Evolutionary conservation across 176 grass and related monocot genomes (phyloP).

Genomic region (Triticum urartu): DNA sequence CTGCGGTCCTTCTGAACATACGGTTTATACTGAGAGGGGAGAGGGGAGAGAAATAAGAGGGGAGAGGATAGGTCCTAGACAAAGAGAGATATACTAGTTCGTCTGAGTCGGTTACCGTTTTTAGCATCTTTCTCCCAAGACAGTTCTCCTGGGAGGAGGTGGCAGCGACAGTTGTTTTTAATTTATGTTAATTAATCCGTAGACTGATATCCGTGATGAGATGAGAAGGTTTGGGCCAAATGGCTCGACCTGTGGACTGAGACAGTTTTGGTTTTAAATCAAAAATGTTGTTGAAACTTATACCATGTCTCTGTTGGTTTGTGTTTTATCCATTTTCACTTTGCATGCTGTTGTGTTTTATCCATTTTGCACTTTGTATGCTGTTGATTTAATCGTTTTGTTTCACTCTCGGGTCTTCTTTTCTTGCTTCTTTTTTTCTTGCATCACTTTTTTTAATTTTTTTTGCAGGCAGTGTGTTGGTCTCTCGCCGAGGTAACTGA

Average conservation of each 20-base stretch:
- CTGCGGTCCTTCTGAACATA: neutral
- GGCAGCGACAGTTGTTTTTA: constrained; percentile 20
- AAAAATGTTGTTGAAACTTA: neutral
- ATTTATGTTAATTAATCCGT: constrained; percentile 27
- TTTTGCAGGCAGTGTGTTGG: too few relatives aligned
- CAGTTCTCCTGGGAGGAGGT: neutral
- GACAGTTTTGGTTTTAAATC: constrained; percentile 44
- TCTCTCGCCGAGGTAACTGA: neutral
- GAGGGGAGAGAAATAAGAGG: constrained; percentile 34
- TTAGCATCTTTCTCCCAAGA: constrained; percentile 12
- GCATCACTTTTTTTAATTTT: too few relatives aligned
- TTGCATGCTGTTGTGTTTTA: too few relatives aligned
- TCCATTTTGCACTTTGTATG: neutral
- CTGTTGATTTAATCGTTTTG: neutral
- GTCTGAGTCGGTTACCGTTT: neutral
- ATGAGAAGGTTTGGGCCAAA: constrained; percentile 50
- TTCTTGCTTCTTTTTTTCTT: too few relatives aligned
- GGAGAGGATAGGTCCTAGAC: constrained; percentile 47
- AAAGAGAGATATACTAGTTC: constrained; percentile 21
- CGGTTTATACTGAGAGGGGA: neutral
- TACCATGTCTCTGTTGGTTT: neutral
- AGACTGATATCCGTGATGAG: constrained; percentile 30
- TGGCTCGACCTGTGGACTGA: constrained; percentile 29
- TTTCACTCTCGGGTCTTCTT: too few relatives aligned
- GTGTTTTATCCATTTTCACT: neutral